These are phyloP conservation scores for Echria macrotheca DNA, from an alignment of 495 filamentous ascomycete genomes.

Conservation along the genomic window DNA sequence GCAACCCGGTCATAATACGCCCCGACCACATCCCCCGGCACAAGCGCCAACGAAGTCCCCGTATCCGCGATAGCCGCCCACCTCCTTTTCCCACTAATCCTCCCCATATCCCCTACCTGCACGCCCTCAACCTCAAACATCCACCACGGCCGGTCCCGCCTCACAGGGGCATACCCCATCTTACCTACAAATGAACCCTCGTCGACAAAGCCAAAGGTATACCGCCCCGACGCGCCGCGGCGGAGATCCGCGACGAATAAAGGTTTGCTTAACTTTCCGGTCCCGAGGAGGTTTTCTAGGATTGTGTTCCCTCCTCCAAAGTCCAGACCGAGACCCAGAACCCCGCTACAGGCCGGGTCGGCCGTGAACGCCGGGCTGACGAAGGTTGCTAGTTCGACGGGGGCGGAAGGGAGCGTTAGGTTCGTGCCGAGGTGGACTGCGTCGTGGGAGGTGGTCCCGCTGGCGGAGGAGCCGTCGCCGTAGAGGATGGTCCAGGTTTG, in stretches of 20 bases:
- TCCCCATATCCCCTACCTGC: neutral
- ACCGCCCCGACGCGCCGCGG: conserved; percentile 49
- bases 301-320: too few relatives aligned
- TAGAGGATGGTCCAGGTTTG: conserved; percentile 63
- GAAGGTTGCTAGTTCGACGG: conserved; percentile 54
- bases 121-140: conserved; percentile 6
- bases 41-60: conserved; percentile 41
- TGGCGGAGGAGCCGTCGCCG: conserved; percentile 59
- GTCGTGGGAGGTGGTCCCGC: conserved; percentile 61
- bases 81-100: conserved; percentile 2
- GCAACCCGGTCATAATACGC: neutral
- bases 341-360: conserved; percentile 57
- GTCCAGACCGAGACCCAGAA: conserved; percentile 71
- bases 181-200: conserved; percentile 50
- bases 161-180: conserved; percentile 1
- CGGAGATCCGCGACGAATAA: conserved; percentile 58
- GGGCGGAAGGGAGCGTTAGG: too few relatives aligned
- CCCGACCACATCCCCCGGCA: neutral
- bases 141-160: conserved; percentile 30
- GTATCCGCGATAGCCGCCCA: conserved; percentile 55
- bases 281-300: too few relatives aligned
- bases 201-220: conserved; percentile 67
- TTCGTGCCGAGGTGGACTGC: conserved; percentile 58
- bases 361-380: conserved; percentile 54
- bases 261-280: too few relatives aligned